Conservation (phyloP, 495 filamentous ascomycete species). For the Cudoniella acicularis region DNA sequence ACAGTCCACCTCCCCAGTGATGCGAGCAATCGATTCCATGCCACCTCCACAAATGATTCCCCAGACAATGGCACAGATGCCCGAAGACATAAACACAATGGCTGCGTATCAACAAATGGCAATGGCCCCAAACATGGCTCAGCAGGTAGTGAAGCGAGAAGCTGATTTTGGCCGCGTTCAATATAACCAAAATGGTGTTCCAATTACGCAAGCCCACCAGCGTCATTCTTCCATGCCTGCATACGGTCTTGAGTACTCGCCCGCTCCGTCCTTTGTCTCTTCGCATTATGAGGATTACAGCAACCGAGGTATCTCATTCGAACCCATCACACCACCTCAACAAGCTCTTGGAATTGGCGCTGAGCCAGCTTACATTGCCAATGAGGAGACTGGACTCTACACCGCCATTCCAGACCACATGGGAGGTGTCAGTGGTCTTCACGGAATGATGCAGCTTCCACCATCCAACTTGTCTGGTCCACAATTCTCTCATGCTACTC, state of each 20-base stretch:
- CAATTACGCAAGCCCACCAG: constrained; percentile 75
- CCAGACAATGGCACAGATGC: constrained; percentile 71
- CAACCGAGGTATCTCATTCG: constrained; percentile 91
- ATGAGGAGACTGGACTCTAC: constrained; percentile 94
- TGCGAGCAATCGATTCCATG: constrained; percentile 87
- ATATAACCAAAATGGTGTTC: constrained; percentile 89
- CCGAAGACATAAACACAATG: constrained; percentile 78
- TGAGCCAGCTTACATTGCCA: constrained; percentile 95
- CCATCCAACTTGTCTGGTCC: constrained; percentile 77
- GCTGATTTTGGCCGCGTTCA: constrained; percentile 70
- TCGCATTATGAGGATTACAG: constrained; percentile 97
- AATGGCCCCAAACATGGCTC: constrained; percentile 57
- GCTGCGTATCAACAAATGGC: constrained; percentile 65
- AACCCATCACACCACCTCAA: constrained; percentile 93
- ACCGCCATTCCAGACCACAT: constrained; percentile 84
- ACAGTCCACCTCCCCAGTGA: constrained; percentile 79
- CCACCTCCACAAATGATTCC: constrained; percentile 72
- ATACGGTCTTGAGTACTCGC: constrained; percentile 91
- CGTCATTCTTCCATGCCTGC: constrained; percentile 96
- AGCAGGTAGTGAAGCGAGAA: constrained; percentile 77
- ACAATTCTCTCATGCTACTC: constrained; percentile 60
- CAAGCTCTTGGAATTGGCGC: constrained; percentile 71
- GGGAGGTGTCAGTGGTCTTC: constrained; percentile 54
- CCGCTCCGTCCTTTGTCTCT: constrained; percentile 94
- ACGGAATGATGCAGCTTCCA: constrained; percentile 86